A percentile compares a stretch with the other conserved stretches of the same genome.
Evolutionary conservation across 352 stramenopile species (phyloP).

Genomic region (Pythium graminicola): DNA sequence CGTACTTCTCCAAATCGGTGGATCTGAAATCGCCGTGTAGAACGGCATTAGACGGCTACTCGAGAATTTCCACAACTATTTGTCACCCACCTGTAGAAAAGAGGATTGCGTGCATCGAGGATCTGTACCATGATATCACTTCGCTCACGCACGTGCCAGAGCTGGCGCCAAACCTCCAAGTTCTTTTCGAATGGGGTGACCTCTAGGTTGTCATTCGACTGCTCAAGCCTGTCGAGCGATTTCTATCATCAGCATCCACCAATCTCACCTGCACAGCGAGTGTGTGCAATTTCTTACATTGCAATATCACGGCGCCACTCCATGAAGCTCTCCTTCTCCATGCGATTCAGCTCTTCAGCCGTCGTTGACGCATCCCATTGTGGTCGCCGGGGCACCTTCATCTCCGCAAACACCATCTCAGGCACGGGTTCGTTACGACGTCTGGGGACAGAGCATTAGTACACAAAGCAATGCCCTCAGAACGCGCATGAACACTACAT

Average conservation of each 20-base stretch:
- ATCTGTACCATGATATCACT: slow-evolving; percentile 98
- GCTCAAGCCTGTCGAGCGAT: slow-evolving; percentile 45
- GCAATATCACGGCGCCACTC: slow-evolving; percentile 96
- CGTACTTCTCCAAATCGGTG: slow-evolving; percentile 94
- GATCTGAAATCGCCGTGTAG: slow-evolving; percentile 55
- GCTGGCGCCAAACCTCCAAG: slow-evolving; percentile 98
- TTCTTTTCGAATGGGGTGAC: slow-evolving; percentile 99
- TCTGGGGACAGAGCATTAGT: slow-evolving; percentile 21
- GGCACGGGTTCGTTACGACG: slow-evolving; percentile 47
- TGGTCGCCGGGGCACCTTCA: slow-evolving; percentile 95
- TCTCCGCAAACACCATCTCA: slow-evolving; percentile 90
- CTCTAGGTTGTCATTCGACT: slow-evolving; percentile 68
- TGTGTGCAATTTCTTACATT: slow-evolving; percentile 31
- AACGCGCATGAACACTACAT: slow-evolving; percentile 21
- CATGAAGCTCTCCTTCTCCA: slow-evolving; percentile 97
- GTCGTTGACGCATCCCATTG: slow-evolving; percentile 94
- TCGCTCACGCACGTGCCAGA: slow-evolving; percentile 98
- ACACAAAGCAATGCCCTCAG: background rate
- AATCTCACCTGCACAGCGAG: too few species aligned
- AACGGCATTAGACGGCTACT: too few species aligned
- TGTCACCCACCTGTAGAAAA: slow-evolving; percentile 91
- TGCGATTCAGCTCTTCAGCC: slow-evolving; percentile 90
- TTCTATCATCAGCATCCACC: slow-evolving; percentile 1
- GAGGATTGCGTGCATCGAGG: slow-evolving; percentile 97
- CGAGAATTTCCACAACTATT: background rate